These are phyloP conservation scores for Myotisia sp. DNA, from an alignment of 2,329 filamentous ascomycete genomes.

Conservation along the genomic window DNA sequence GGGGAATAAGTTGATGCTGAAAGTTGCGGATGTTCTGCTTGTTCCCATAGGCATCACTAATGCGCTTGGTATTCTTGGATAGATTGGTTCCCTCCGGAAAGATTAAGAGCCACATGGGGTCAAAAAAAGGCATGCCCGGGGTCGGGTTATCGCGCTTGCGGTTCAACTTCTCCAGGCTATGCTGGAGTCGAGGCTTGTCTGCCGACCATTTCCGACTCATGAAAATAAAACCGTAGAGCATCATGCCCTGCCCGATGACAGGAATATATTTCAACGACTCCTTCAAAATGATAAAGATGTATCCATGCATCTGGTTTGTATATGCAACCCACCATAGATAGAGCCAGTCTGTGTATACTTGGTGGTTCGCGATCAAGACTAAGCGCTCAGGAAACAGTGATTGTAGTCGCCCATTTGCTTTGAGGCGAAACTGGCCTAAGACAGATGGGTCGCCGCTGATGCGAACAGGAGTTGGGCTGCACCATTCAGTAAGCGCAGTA, in stretches of 20 bases:
- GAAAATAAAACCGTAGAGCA: constrained; percentile 54
- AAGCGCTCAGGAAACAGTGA: constrained; percentile 48
- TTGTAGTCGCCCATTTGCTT: constrained; percentile 42
- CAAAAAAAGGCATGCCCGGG: constrained; percentile 31
- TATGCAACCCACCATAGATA: constrained; percentile 57
- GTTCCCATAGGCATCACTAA: constrained; percentile 42
- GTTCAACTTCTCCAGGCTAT: constrained; percentile 36
- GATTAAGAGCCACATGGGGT: constrained; percentile 54
- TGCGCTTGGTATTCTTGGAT: constrained; percentile 40
- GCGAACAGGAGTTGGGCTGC: constrained; percentile 46
- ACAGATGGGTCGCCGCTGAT: constrained; percentile 50
- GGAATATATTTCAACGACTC: constrained; percentile 51
- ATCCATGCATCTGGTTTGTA: constrained; percentile 50
- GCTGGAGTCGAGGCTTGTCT: constrained; percentile 45
- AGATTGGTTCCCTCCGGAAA: constrained; percentile 53
- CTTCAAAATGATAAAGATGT: constrained; percentile 53
- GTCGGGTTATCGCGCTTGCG: constrained; percentile 39
- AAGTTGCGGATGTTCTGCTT: constrained; percentile 45
- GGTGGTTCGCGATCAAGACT: constrained; percentile 50
- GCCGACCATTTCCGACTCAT: constrained; percentile 48
- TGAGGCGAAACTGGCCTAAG: constrained; percentile 43
- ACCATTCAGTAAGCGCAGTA: constrained; percentile 49
- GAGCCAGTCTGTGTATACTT: constrained; percentile 56
- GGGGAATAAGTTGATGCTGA: constrained; percentile 46
- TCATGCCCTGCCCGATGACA: constrained; percentile 47